Conservation (phyloP, 2,329 filamentous ascomycete genomes). For the Shiraia sp. region DNA sequence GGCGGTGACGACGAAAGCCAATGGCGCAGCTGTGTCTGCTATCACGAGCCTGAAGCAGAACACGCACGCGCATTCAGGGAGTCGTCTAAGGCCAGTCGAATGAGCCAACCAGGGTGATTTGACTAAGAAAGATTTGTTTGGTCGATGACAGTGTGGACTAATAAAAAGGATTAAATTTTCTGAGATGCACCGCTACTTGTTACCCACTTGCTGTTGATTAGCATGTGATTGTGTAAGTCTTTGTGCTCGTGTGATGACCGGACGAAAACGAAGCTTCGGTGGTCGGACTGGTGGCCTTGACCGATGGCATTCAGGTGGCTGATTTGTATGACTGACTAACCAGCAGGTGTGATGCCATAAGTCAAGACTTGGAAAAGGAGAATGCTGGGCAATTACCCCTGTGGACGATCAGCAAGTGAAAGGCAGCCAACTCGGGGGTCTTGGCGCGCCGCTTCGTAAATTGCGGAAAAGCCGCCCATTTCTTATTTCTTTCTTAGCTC, state of each 20-base stretch:
- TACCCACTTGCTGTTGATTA: not conserved
- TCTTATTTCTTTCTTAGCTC: too few relatives aligned
- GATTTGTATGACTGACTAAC: too few relatives aligned
- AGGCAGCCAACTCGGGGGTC: not conserved
- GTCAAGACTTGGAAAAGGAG: too few relatives aligned
- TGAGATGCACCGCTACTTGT: too few relatives aligned
- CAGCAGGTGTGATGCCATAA: too few relatives aligned
- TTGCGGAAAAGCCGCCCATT: constrained; percentile 5
- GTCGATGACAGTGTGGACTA: too few relatives aligned
- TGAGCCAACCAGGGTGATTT: constrained; percentile 7
- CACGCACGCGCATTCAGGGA: constrained; percentile 20
- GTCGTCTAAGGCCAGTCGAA: constrained; percentile 30
- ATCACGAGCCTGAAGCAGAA: constrained; percentile 24
- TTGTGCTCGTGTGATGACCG: not conserved
- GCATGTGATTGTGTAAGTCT: not conserved
- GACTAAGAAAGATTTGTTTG: not conserved
- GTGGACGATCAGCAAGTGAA: not conserved
- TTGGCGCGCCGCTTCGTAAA: constrained; percentile 18
- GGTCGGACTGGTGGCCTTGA: too few relatives aligned
- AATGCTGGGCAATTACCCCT: too few relatives aligned
- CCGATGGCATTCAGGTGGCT: too few relatives aligned
- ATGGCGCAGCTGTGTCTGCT: constrained; percentile 17
- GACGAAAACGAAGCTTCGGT: too few relatives aligned
- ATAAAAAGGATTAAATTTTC: too few relatives aligned
- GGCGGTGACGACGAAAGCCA: constrained; percentile 13